Evolutionary conservation across 139 green algal species (phyloP), one percentile per base, ranked within the genome.

Genomic region (Desmodesmus armatus): DNA sequence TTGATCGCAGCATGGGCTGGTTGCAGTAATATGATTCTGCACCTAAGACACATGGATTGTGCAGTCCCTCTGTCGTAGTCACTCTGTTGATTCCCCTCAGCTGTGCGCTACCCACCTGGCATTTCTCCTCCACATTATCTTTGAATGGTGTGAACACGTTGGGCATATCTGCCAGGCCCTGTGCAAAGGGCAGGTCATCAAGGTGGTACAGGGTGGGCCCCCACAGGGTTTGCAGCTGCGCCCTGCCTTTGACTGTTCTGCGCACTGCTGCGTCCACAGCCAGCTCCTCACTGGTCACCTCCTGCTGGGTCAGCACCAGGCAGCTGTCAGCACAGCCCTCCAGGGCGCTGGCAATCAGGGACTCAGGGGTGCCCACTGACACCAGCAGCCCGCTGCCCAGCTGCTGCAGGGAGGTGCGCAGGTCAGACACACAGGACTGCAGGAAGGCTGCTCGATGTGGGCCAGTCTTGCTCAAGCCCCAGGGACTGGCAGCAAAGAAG

Each of bases 131-230:
- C 27, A 88, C 91, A 85, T 95, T 94, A 1, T 97, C 91, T 58
- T 88, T 93, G 89, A 98, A 98, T 29, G 93, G 95, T 0, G 97
- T 99, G 92, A 99, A 99, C 0, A 96, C 92, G 69, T 98, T 93
- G 1, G 94, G 92, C 77, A 96, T 87, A 51, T 86, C 73, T 2
- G 41, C 17, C 74, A 74, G 62, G 67, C 49, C 40, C 44, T 53
- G 3, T 13, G 29, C 62, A 69, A 96, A 98, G 7, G 96, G 96
- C 31, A 99, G 74, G 86, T 99, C 97, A 39, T 97, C 94, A 35
- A 90, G 41, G 86, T 99, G 96, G 85, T 96, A 98, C 87, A 99
- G 74, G 3, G 95, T 98, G 29, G 73, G 73, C 58, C 92, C 93
- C 94, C 97, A 98, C 41, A 88, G 49, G n/a, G 85, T 78, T 62